phyloP scores from a whole-genome alignment of 2,329 filamentous ascomycete species.

The Dactylella cylindrospora region DNA sequence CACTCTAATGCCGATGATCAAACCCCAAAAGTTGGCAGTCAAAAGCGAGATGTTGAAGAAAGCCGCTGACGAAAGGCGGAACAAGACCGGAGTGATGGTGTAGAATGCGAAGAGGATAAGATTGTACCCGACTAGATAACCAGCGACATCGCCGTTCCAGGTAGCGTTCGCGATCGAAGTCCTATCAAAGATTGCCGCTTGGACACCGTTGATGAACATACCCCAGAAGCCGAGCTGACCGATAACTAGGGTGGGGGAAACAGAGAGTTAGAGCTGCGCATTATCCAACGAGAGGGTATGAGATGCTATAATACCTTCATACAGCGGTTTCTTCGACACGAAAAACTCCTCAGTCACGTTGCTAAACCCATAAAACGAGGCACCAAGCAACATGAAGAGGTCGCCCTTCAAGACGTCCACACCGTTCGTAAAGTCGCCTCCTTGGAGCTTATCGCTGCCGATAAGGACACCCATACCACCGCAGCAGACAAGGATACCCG shows the following conservation, averaged over 20 bases:
- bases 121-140: constrained; percentile 89
- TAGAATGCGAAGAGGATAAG: constrained; percentile 83
- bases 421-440: constrained; percentile 63
- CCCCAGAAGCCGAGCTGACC: constrained; percentile 87
- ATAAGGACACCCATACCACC: constrained; percentile 65
- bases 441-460: constrained; percentile 45
- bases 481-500: constrained; percentile 85
- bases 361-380: constrained; percentile 84
- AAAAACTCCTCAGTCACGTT: constrained; percentile 96
- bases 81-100: constrained; percentile 77
- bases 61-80: constrained; percentile 85
- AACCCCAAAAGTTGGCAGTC: constrained; percentile 95
- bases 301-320: constrained; percentile 68
- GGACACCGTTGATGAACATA: constrained; percentile 85
- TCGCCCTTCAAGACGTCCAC: constrained; percentile 78
- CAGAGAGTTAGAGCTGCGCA: too few species aligned
- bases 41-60: constrained; percentile 96
- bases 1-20: constrained; percentile 85
- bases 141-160: constrained; percentile 69
- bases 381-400: constrained; percentile 83
- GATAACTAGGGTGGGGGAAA: too few species aligned
- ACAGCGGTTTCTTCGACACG: constrained; percentile 79
- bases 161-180: constrained; percentile 64
- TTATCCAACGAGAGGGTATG: too few species aligned
- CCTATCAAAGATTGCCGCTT: constrained; percentile 90